phyloP scores from a whole-genome alignment of 345 rosid species.

The Citrus mangshanensis region DNA sequence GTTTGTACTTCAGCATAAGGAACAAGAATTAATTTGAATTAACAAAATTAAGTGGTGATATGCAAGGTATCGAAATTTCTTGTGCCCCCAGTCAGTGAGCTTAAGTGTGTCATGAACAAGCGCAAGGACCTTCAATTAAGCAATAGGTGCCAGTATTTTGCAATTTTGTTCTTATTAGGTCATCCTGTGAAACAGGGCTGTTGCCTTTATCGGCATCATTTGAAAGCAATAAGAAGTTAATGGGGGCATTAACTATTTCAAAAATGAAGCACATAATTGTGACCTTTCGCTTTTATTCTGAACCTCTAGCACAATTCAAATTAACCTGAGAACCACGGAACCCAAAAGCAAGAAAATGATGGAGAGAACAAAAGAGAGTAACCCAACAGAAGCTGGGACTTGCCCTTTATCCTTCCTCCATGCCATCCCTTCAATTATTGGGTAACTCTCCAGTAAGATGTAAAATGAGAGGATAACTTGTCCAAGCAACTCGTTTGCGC shows the following conservation, averaged over 20 bases:
- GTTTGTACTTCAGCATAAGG: too few species aligned
- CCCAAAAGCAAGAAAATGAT: background rate
- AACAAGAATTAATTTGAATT: too few species aligned
- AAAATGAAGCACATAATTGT: background rate
- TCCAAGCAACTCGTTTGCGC: constrained; percentile 13
- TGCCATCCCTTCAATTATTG: constrained; percentile 25
- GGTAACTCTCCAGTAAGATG: constrained; percentile 22
- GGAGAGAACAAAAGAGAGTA: background rate
- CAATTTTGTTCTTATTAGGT: background rate
- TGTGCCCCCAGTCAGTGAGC: too few species aligned
- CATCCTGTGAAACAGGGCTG: background rate
- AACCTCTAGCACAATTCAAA: background rate
- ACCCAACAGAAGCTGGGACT: constrained; percentile 1
- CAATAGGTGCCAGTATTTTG: background rate
- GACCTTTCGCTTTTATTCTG: background rate
- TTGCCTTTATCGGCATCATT: background rate
- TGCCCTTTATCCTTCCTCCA: constrained; percentile 23
- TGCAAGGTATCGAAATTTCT: too few species aligned
- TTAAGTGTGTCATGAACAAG: background rate
- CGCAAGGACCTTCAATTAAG: background rate
- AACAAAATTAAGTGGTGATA: too few species aligned
- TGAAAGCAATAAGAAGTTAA: background rate
- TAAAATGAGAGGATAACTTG: constrained; percentile 24
- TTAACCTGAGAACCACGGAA: constrained; percentile 1
- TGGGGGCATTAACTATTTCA: background rate